These are phyloP conservation scores for Hippophae tibetana DNA, from an alignment of 306 rosid genomes.

Conservation along the genomic window DNA sequence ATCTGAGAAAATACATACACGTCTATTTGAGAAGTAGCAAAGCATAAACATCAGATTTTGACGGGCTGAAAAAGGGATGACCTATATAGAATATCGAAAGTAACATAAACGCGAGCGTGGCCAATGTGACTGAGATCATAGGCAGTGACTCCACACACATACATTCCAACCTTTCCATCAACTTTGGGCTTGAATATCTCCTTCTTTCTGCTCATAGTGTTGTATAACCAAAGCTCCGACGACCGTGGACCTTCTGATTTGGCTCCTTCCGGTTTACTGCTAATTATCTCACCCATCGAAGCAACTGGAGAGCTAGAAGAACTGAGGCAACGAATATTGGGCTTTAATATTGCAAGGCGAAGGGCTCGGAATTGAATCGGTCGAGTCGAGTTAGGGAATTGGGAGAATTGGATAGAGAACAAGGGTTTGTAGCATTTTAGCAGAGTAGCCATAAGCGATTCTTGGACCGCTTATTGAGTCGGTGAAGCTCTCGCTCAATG, in stretches of 20 bases:
- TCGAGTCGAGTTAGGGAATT: slow-evolving; percentile 18
- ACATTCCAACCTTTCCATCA: slow-evolving; percentile 78
- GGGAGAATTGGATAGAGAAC: slow-evolving; percentile 17
- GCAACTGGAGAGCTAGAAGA: slow-evolving; percentile 37
- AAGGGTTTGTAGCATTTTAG: slow-evolving; percentile 55
- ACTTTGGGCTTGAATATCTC: slow-evolving; percentile 61
- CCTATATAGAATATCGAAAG: slow-evolving; percentile 90
- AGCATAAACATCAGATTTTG: too few species aligned
- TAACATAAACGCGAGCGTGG: slow-evolving; percentile 92
- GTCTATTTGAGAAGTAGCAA: background rate
- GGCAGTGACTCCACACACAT: slow-evolving; percentile 94
- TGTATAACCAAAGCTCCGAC: slow-evolving; percentile 63
- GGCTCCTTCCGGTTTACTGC: slow-evolving; percentile 13
- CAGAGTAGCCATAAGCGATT: slow-evolving; percentile 44
- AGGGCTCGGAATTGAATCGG: slow-evolving; percentile 20
- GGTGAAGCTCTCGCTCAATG: background rate
- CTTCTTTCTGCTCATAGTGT: slow-evolving; percentile 70
- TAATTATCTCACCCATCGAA: slow-evolving; percentile 12
- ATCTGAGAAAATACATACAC: background rate
- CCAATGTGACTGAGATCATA: slow-evolving; percentile 96
- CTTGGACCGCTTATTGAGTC: background rate
- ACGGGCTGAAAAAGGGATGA: slow-evolving; percentile 21
- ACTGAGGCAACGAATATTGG: slow-evolving; percentile 21
- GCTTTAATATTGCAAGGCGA: slow-evolving; percentile 18
- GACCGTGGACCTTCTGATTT: slow-evolving; percentile 9